Base-by-base conservation (phyloP, 2,329 filamentous ascomycete genomes). In the Onygena corvina region DNA sequence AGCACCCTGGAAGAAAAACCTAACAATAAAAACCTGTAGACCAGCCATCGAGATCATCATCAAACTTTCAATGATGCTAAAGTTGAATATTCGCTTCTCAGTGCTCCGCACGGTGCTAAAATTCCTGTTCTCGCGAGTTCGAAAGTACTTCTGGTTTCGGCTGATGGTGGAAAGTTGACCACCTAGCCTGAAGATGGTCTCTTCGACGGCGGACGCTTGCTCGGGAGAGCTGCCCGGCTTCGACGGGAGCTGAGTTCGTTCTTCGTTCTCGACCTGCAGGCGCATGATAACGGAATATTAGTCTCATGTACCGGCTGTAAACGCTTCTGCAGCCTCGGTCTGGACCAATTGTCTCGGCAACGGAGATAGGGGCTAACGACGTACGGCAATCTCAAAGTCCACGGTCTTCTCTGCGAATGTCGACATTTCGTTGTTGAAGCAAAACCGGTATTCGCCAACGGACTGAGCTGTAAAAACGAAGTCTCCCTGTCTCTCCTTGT, bases 91-190 rank as follows among this genome's bases (percentile, higher is more conserved):
- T 55, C 92, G 78, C 65, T 80, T 80, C 75, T 98, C 92, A 34
- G 92, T 98, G 71, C 89, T 95, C 67, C 86, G 79, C 60, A 98
- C 92, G 7, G 92, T 98, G 72, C 86, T 93, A 71, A 98, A 96
- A 72, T 98, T 98, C 54, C 92, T 80, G 76, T 98, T 98, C 76
- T 98, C 92, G 57, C 92, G 82, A 2, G 92, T 98, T 55, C 93
- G 85, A 81, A 98, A 98, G 75, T 98, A 98, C 68, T 98, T 98
- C 64, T 98, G 92, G 73, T 94, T 95, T 62, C 92, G 80, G 35
- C 86, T 88, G 64, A 98, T 92, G 54, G 89, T 95, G 11, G 88
- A 94, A 46, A 98, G 73, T 64, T 94, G 87, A 55, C 86, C 83
- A 9, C 88, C 94, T 53, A 98, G 77, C 73, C 94, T 95, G 74